Evolutionary conservation across 176 grass and related monocot genomes (phyloP).

Genomic region (Guadua angustifolia): DNA sequence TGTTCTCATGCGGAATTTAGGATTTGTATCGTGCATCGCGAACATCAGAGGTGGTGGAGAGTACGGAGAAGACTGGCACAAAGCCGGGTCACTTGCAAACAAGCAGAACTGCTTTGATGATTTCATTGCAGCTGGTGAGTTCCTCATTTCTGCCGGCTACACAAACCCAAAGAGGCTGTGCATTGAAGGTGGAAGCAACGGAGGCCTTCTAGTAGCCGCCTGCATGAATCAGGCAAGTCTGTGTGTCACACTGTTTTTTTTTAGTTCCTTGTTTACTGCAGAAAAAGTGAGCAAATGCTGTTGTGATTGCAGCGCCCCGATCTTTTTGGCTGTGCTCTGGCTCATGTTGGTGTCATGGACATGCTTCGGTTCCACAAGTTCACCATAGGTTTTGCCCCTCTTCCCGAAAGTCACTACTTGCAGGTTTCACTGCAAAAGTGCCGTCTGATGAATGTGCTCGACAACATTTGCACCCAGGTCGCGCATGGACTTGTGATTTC

Average conservation of each 20-base stretch:
- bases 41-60: conserved; percentile 91
- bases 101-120: conserved; percentile 99
- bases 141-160: conserved; percentile 72
- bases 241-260: neutral
- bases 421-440: neutral
- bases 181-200: conserved; percentile 95
- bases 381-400: conserved; percentile 62
- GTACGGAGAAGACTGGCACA: conserved; percentile 94
- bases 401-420: neutral
- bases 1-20: conserved; percentile 68
- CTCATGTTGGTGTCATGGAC: conserved; percentile 94
- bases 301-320: conserved; percentile 63
- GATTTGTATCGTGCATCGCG: conserved; percentile 70
- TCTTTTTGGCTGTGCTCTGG: conserved; percentile 85
- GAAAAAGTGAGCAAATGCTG: neutral
- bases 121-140: conserved; percentile 71
- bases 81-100: conserved; percentile 62
- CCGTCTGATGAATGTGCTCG: neutral
- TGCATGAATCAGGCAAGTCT: conserved; percentile 76
- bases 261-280: neutral
- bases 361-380: conserved; percentile 99
- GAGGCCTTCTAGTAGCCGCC: conserved; percentile 86
- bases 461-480: conserved; percentile 27
- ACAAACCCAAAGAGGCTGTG: conserved; percentile 64
- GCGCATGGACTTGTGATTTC: conserved; percentile 86